A percentile compares a stretch with the other conserved stretches of the same genome.
phyloP scores from a whole-genome alignment of 768 basidiomycete species.

The Pulveroboletus frians region DNA sequence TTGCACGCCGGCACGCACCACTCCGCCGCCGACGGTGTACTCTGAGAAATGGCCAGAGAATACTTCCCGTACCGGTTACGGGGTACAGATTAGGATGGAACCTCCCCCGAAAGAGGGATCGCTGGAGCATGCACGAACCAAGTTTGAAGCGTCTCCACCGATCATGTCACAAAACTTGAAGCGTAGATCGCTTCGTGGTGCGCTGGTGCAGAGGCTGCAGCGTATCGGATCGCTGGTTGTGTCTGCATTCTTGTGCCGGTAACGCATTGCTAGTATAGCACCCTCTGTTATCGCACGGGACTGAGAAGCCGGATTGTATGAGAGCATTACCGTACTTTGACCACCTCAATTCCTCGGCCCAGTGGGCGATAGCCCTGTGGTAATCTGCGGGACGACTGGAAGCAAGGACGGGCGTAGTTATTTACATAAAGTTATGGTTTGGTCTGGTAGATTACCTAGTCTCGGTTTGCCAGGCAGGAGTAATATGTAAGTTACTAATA shows the following conservation, averaged over 20 bases:
- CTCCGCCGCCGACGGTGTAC: slow-evolving; percentile 25
- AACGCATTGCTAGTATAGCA: slow-evolving; percentile 10
- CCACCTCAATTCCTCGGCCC: slow-evolving; percentile 5
- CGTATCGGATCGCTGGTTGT: slow-evolving; percentile 28
- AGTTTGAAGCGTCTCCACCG: slow-evolving; percentile 15
- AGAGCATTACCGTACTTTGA: slow-evolving; percentile 19
- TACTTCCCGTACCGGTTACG: slow-evolving; percentile 20
- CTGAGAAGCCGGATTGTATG: slow-evolving; percentile 23
- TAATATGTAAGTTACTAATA: slow-evolving; percentile 14
- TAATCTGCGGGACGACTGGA: slow-evolving; percentile 11
- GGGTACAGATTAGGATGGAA: slow-evolving; percentile 21
- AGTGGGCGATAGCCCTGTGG: slow-evolving; percentile 5
- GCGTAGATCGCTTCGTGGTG: slow-evolving; percentile 20
- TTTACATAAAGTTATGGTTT: slow-evolving; percentile 28
- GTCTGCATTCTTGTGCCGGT: slow-evolving; percentile 29
- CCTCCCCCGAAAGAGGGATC: slow-evolving; percentile 20
- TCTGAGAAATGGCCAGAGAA: slow-evolving; percentile 31
- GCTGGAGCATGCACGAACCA: slow-evolving; percentile 19
- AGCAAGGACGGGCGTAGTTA: slow-evolving; percentile 17
- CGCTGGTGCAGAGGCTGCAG: slow-evolving; percentile 22
- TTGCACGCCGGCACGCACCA: slow-evolving; percentile 27
- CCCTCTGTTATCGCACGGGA: slow-evolving; percentile 18
- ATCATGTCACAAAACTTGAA: slow-evolving; percentile 22
- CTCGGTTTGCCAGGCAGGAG: slow-evolving; percentile 14
- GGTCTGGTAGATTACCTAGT: slow-evolving; percentile 3